Conservation (phyloP, 495 filamentous ascomycete species). For the Extremus antarcticus region DNA sequence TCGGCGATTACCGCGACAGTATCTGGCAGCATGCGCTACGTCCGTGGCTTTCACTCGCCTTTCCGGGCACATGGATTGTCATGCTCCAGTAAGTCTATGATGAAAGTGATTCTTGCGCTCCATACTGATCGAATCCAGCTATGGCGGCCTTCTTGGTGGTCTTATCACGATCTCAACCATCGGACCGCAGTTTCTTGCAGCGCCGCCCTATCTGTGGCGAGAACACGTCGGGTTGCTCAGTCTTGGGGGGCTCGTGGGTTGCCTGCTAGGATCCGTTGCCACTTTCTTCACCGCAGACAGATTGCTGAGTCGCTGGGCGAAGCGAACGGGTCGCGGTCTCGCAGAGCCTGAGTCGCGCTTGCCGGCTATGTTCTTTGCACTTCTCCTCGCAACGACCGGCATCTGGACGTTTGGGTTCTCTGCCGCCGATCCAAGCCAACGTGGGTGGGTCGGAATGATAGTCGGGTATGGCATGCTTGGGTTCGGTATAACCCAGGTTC, state of each 20-base stretch:
- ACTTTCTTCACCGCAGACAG: slow-evolving; percentile 23
- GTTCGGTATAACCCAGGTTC: slow-evolving; percentile 25
- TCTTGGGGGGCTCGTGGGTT: slow-evolving; percentile 21
- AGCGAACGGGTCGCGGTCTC: slow-evolving; percentile 20
- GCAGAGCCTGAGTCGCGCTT: slow-evolving; percentile 24
- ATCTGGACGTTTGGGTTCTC: slow-evolving; percentile 24
- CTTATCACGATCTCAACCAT: slow-evolving; percentile 22
- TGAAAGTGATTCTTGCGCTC: no score
- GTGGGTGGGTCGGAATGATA: slow-evolving; percentile 22
- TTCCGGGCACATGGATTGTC: slow-evolving; percentile 26
- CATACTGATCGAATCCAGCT: no score
- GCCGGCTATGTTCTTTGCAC: slow-evolving; percentile 17
- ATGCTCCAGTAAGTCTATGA: slow-evolving; percentile 24
- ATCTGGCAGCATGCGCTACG: no score
- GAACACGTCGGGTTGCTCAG: slow-evolving; percentile 19
- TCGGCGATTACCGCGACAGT: no score
- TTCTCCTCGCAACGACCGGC: slow-evolving; percentile 23
- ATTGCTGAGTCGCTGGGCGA: slow-evolving; percentile 15
- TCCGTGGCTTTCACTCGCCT: slow-evolving; percentile 19
- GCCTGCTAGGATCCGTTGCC: slow-evolving; percentile 16
- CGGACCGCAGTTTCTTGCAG: slow-evolving; percentile 21
- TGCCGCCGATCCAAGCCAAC: slow-evolving; percentile 18
- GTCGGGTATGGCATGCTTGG: slow-evolving; percentile 23
- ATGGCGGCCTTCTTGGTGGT: slow-evolving; percentile 24
- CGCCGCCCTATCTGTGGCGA: slow-evolving; percentile 27